Evolutionary conservation across 768 basidiomycete species (phyloP), one percentile per base, ranked within the genome.

Genomic region (Hortiboletus campestris): DNA sequence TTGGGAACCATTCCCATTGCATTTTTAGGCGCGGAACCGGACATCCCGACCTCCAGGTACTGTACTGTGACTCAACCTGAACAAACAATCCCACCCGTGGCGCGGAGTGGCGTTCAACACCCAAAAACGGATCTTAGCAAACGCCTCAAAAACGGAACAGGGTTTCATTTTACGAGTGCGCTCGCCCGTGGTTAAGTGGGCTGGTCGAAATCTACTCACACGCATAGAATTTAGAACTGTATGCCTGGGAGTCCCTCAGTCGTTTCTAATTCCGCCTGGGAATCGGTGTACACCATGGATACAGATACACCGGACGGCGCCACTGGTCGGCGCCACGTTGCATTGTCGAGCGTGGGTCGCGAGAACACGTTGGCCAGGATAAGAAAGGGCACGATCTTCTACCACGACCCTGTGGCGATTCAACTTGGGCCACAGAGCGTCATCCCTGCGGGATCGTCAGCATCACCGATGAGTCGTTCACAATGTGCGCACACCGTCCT

Each of bases 131-230:
- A 54, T 49, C 54, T 40, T 39, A 29, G n/a, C n/a, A 19, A 19
- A 25, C 11, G 29, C 49, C 22, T 41, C 52, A 40, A 49, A 57
- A 51, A 66, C 57, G 58, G 56, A 65, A 57, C 57, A 65, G 46
- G 44, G 56, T 62, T 66, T 66, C 55, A 57, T 60, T 53, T 25
- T 44, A 35, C 32, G 25, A 38, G 41, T 4, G 38, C 22, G 34
- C 36, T 29, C 22, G 34, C 48, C 50, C 53, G 54, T 57, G 53
- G 50, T 32, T 42, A 46, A 43, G 50, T 39, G 29, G 13, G 39
- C 49, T 46, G 40, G 36, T 47, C 38, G 20, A 55, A 28, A 53
- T 55, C 42, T 57, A 61, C 65, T 67, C 66, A 69, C 66, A 69
- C 61, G 41, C 38, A 34, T 5, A 31, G 25, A 44, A 48, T 60